Base-by-base conservation (phyloP, 345 rosid genomes). In the Dipteronia dyeriana region DNA sequence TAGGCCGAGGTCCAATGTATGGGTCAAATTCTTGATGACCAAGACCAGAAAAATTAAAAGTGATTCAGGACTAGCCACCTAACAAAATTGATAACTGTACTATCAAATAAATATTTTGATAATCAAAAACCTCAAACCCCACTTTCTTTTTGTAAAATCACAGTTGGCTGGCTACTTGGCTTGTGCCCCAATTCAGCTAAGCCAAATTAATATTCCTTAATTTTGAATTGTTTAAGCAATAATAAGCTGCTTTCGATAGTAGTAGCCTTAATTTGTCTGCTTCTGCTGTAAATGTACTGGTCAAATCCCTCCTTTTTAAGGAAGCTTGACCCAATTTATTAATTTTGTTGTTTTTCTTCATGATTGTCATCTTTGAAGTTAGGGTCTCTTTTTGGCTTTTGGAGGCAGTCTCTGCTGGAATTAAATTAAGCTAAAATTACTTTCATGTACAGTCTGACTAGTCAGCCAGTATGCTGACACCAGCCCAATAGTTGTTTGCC, bases 291-390 rank as follows among this genome's bases (percentile, higher is more conserved):
- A 76, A 64, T 72, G 69, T 71, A 39, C 7, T 63, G 83, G 82
- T 82, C 82, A 75, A 81, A 56, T 7, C 69, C 45, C 43, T 29
- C 16, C 67, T n/a, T 73, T 79, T 69, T 26, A 82, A 73, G 75
- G n/a, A 69, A 64, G 70, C 66, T 53, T 78, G 29, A 20, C 59
- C 78, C 61, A 56, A 59, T 53, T 73, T 66, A 63, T 73, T 23
- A 61, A 20, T 17, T 12, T 12, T 3, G 4, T 19, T 9, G 0
- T 19, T 20, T 19, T 1, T 20, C 14, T 51, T 57, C 71, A 13
- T 49, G 26, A 71, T 77, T 31, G 38, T 10, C 56, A 6, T 7
- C 19, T 73, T 59, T 25, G 25, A 38, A 51, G 63, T 60, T 64
- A 17, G 70, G 64, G 25, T 43, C 67, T 34, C 23, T 14, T 1